Conservation (phyloP, 164 flowering plant species). For the Magnolia kwangsiensis region DNA sequence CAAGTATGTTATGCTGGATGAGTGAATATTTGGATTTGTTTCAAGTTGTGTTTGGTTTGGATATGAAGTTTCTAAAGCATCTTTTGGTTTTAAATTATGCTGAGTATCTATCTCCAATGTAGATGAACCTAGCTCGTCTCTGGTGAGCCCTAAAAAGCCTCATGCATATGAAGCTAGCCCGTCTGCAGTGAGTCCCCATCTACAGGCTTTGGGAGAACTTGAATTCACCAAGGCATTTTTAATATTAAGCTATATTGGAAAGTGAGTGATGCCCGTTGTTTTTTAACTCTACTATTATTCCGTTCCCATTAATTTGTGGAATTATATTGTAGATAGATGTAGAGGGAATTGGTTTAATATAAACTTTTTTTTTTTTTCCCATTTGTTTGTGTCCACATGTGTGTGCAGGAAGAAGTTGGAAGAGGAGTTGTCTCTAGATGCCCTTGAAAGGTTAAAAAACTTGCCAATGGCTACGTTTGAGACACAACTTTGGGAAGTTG, state of each 20-base stretch:
- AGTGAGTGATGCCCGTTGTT: slow-evolving; percentile 24
- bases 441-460: too few species aligned
- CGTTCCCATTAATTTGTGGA: not conserved
- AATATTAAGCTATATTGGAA: slow-evolving; percentile 44
- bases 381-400: too few species aligned
- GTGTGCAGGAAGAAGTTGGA: too few species aligned
- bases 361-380: too few species aligned
- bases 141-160: not conserved
- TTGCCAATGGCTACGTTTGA: too few species aligned
- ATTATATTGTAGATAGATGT: too few species aligned
- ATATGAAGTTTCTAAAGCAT: not conserved
- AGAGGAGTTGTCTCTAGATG: too few species aligned
- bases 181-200: slow-evolving; percentile 10
- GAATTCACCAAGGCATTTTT: slow-evolving; percentile 56
- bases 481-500: too few species aligned
- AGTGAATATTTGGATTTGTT: too few species aligned
- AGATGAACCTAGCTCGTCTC: not conserved
- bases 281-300: not conserved
- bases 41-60: not conserved
- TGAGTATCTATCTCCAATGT: not conserved
- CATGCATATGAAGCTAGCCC: not conserved
- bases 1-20: too few species aligned
- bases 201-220: slow-evolving; percentile 40
- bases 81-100: not conserved
- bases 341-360: too few species aligned